Evolutionary conservation across 192 early-diverging fungal species (phyloP).

Genomic region (Mortierella hygrophila): DNA sequence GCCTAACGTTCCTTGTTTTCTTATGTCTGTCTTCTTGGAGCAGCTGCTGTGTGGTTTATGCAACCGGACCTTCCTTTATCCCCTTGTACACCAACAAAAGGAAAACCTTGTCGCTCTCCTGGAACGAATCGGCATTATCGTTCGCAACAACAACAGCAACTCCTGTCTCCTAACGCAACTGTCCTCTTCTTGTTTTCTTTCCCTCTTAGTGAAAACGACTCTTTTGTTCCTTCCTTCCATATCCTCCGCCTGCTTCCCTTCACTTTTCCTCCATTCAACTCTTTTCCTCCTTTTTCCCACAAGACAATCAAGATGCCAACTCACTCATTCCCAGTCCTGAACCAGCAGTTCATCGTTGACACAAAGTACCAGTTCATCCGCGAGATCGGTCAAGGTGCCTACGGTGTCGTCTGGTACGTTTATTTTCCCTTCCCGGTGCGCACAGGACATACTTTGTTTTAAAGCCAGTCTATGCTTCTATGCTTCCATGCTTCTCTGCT

Average conservation of each 20-base stretch:
- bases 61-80: background rate
- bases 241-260: background rate
- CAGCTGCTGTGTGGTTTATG: background rate
- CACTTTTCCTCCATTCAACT: background rate
- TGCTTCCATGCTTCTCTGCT: background rate
- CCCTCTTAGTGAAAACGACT: background rate
- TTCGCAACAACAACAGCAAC: background rate
- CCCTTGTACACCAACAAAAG: background rate
- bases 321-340: conserved; percentile 60
- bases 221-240: background rate
- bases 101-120: background rate
- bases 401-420: conserved; percentile 91
- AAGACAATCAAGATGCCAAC: conserved; percentile 52
- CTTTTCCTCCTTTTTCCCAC: background rate
- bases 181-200: background rate
- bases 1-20: background rate
- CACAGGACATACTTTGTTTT: background rate
- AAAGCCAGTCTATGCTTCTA: conserved; percentile 3
- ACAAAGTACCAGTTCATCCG: conserved; percentile 78
- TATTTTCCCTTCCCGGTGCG: background rate
- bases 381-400: conserved; percentile 93
- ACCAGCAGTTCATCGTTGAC: conserved; percentile 63
- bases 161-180: background rate
- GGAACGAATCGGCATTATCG: conserved; percentile 15
- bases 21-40: too few relatives aligned